Conservation (phyloP, 495 filamentous ascomycete species). For the Daldinia caldariorum region DNA sequence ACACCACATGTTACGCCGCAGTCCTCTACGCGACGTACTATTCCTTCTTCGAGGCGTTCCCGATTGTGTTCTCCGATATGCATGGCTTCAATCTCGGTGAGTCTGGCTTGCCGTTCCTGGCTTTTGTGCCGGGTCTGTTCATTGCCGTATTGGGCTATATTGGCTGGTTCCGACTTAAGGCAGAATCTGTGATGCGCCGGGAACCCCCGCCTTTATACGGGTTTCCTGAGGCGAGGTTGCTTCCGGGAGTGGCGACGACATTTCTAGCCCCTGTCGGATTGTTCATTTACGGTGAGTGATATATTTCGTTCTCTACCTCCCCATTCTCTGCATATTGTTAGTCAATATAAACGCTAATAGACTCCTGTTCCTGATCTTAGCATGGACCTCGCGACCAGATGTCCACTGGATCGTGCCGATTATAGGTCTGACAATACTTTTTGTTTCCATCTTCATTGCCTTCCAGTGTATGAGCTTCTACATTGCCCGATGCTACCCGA, state of each 20-base stretch:
- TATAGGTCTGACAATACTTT: constrained; percentile 60
- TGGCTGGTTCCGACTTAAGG: constrained; percentile 70
- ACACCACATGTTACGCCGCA: constrained; percentile 70
- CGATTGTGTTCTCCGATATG: constrained; percentile 72
- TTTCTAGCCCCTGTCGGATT: constrained; percentile 29
- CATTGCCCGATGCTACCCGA: constrained; percentile 65
- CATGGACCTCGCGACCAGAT: constrained; percentile 39
- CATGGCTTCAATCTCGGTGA: constrained; percentile 76
- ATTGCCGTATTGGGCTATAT: constrained; percentile 71
- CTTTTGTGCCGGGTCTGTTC: constrained; percentile 76
- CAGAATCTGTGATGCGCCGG: constrained; percentile 58
- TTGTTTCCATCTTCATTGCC: constrained; percentile 62
- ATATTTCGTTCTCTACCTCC: background rate
- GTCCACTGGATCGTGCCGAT: constrained; percentile 62
- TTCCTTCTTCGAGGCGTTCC: constrained; percentile 83
- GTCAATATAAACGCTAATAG: constrained; percentile 1
- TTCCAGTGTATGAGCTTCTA: constrained; percentile 67
- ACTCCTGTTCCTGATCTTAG: constrained; percentile 4
- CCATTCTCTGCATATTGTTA: background rate
- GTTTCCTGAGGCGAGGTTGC: constrained; percentile 30
- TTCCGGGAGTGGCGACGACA: constrained; percentile 32
- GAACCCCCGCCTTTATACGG: constrained; percentile 34
- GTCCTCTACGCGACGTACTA: constrained; percentile 78
- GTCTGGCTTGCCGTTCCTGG: constrained; percentile 73
- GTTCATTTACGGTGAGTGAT: constrained; percentile 38